A percentile compares a stretch with the other conserved stretches of the same genome.
These are phyloP conservation scores for Podospora anserina DNA, from an alignment of 495 filamentous ascomycete species.

Conservation along the genomic window DNA sequence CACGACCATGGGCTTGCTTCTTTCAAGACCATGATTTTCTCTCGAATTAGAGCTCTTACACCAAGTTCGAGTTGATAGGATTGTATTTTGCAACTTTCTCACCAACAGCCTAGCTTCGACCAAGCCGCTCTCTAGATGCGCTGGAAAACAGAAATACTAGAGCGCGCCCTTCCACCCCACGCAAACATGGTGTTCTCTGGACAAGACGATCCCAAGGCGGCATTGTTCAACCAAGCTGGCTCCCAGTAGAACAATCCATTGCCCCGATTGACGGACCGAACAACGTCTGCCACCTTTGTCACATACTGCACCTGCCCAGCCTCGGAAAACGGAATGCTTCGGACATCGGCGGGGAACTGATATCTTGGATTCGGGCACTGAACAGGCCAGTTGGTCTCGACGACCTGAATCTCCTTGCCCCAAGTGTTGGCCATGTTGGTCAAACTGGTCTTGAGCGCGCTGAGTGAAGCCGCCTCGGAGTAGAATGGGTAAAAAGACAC, in stretches of 20 bases:
- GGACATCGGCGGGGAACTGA: constrained; percentile 57
- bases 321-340: constrained; percentile 55
- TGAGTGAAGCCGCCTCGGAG: constrained; percentile 51
- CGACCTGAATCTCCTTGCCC: constrained; percentile 59
- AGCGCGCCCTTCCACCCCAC: constrained; percentile 29
- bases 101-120: background rate
- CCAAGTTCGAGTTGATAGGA: background rate
- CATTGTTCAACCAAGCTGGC: constrained; percentile 65
- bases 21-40: too few species aligned
- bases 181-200: constrained; percentile 49
- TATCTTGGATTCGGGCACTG: constrained; percentile 54
- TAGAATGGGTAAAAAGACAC: constrained; percentile 73
- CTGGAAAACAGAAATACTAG: constrained; percentile 34
- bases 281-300: constrained; percentile 51
- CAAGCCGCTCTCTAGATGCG: constrained; percentile 17
- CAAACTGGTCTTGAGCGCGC: constrained; percentile 53
- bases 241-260: constrained; percentile 68
- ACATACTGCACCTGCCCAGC: constrained; percentile 60
- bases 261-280: constrained; percentile 50
- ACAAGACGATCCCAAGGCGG: constrained; percentile 53
- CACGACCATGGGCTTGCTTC: background rate
- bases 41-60: background rate
- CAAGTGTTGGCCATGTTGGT: constrained; percentile 57
- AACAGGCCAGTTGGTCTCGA: constrained; percentile 67
- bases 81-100: background rate